phyloP scores from a whole-genome alignment of 352 stramenopile genomes.

The Globisporangium cederbergense region DNA sequence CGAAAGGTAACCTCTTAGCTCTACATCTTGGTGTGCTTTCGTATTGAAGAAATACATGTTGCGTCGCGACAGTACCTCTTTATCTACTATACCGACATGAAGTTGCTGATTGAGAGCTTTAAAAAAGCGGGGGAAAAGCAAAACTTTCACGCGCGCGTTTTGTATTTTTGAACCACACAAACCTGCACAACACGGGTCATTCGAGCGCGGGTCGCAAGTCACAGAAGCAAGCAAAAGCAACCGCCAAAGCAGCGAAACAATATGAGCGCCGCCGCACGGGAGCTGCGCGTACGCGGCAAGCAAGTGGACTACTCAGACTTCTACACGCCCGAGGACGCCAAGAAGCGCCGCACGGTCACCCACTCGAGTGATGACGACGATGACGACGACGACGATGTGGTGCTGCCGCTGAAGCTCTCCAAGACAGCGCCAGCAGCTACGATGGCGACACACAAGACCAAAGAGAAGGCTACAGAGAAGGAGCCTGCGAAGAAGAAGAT shows the following conservation, averaged over 20 bases:
- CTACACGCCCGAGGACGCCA: conserved; percentile 17
- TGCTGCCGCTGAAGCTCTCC: conserved; percentile 15
- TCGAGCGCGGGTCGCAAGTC: conserved; percentile 15
- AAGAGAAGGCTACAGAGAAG: conserved; percentile 9
- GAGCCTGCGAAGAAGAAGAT: conserved; percentile 18
- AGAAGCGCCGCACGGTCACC: conserved; percentile 22
- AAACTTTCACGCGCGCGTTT: conserved; percentile 11
- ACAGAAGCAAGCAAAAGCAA: background rate
- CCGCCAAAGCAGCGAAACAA: conserved; percentile 4
- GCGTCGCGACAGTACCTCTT: background rate
- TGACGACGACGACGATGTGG: conserved; percentile 25
- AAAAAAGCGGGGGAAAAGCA: conserved; percentile 1
- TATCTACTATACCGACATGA: background rate
- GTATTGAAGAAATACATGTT: no score
- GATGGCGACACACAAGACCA: conserved; percentile 17
- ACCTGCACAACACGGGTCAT: background rate
- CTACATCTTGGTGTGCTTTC: no score
- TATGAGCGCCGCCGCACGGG: conserved; percentile 31
- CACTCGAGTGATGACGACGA: conserved; percentile 31
- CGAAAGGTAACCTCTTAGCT: no score
- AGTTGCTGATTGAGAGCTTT: background rate
- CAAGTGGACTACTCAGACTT: conserved; percentile 45
- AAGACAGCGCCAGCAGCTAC: conserved; percentile 12
- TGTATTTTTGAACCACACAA: conserved; percentile 15
- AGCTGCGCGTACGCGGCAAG: conserved; percentile 30